Conservation (phyloP, 179 eudicot species). For the Vitellaria paradoxa region DNA sequence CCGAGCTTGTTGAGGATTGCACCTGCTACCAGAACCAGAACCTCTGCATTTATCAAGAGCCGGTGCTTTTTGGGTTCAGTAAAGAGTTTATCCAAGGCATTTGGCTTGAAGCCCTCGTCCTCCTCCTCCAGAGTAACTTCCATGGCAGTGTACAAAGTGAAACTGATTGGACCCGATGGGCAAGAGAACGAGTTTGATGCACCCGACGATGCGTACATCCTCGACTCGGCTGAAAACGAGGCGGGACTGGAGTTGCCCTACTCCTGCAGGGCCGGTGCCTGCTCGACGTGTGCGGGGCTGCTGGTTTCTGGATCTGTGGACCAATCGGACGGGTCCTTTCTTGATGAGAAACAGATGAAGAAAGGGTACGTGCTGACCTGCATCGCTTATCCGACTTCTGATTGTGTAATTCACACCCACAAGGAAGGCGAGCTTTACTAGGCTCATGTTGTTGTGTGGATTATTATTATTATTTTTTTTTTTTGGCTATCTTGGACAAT, state of each 20-base stretch:
- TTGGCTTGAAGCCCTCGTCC: conserved; percentile 26
- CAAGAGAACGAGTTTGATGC: conserved; percentile 33
- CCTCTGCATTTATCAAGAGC: not conserved
- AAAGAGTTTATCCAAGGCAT: conserved; percentile 24
- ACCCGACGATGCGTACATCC: conserved; percentile 31
- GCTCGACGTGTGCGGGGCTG: conserved; percentile 33
- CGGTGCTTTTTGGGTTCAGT: conserved; percentile 20
- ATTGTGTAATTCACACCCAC: conserved; percentile 32
- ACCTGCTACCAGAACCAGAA: not conserved
- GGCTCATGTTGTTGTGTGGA: not conserved
- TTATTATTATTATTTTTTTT: too few relatives aligned
- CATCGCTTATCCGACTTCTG: conserved; percentile 22
- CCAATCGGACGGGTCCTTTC: conserved; percentile 34
- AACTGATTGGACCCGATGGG: conserved; percentile 34
- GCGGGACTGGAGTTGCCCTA: conserved; percentile 34
- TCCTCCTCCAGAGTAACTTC: conserved; percentile 21
- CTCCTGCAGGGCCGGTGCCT: conserved; percentile 41
- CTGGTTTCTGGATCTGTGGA: conserved; percentile 27
- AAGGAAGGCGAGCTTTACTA: conserved; percentile 14
- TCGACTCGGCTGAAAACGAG: conserved; percentile 33
- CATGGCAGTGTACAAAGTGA: conserved; percentile 36
- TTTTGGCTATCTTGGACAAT: not conserved
- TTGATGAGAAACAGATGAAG: conserved; percentile 23
- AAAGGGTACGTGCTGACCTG: conserved; percentile 26
- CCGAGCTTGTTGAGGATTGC: not conserved